Base-by-base conservation (phyloP, 106 monocot species). In the Apostasia ramifera region DNA sequence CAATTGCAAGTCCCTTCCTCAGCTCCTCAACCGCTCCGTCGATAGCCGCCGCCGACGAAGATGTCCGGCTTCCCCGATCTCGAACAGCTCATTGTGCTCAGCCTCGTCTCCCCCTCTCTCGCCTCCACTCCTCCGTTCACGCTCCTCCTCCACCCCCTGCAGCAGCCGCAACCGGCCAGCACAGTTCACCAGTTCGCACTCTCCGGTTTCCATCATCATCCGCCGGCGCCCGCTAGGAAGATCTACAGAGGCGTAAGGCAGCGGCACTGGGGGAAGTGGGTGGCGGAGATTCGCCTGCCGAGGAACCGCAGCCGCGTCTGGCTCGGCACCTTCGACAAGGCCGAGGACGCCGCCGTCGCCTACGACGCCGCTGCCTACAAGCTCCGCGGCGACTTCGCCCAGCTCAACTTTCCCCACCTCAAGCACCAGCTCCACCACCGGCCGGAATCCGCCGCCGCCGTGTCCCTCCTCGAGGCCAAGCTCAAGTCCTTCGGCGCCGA, bases 231-330 rank as follows among this genome's bases (percentile, higher is more conserved):
- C 8, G 2, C 12, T 42, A 5, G 40, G 40, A 78, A 74, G 46
- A 57, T 81, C 46, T 85, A 78, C 59, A 61, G 79, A 47, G 86
- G 85, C 6, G 81, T 85, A 57, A 78, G 85, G 59, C 85, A 73
- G 51, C 57, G 85, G 52, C 85, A 81, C 63, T 81, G 81, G 81
- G 85, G 85, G 53, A 85, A 85, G 68, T 85, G 85, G 85, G 85
- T 85, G 47, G 86, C 86, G 14, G 81, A 86, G 68, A 86, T 86
- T 40, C 44, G 86, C 12, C 71, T 82, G 12, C 81, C 86, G 2
- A 79, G 70, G 43, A 81, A 86, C 78, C 44, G 76, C 47, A 82
- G 79, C 0, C 67, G 79, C 40, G 60, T 85, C 0, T 85, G 81
- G 85, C 71, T 85, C 10, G 81, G 81, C 13, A 85, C 85, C 3